A percentile compares a stretch with the other conserved stretches of the same genome.
phyloP scores from a whole-genome alignment of 371 early-diverging fungal species.

The Zancudomyces culisetae region DNA sequence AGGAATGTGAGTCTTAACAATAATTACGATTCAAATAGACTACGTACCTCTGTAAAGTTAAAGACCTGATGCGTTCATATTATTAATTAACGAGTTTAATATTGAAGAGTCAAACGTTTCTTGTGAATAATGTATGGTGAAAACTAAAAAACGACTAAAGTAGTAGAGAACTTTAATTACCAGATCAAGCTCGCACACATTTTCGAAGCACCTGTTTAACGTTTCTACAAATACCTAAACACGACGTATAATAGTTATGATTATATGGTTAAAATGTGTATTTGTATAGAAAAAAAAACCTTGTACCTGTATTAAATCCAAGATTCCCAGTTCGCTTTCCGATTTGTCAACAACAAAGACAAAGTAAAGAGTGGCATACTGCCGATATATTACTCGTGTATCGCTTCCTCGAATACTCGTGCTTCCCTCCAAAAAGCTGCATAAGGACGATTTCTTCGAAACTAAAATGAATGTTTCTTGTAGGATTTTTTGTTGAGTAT shows the following conservation, averaged over 20 bases:
- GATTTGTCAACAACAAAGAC: conserved; percentile 88
- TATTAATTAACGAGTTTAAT: too few relatives aligned
- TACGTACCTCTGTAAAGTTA: too few relatives aligned
- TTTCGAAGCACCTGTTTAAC: conserved; percentile 77
- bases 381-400: conserved; percentile 80
- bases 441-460: conserved; percentile 60
- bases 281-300: background rate
- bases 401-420: conserved; percentile 65
- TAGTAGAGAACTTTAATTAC: conserved; percentile 27
- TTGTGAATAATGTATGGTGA: too few relatives aligned
- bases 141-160: too few relatives aligned
- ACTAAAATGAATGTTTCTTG: conserved; percentile 69
- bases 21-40: too few relatives aligned
- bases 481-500: conserved; percentile 58
- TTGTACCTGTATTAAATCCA: conserved; percentile 76
- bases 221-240: conserved; percentile 84
- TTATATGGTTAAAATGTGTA: too few relatives aligned
- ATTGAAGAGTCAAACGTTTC: too few relatives aligned
- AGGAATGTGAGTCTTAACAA: too few relatives aligned
- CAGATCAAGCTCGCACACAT: conserved; percentile 91
- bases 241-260: too few relatives aligned
- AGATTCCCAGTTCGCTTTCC: conserved; percentile 85
- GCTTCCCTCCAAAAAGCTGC: conserved; percentile 82
- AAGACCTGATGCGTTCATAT: too few relatives aligned
- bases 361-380: conserved; percentile 86